A percentile compares a stretch with the other conserved stretches of the same genome.
phyloP scores from a whole-genome alignment of 2,329 filamentous ascomycete genomes.

The Arachnomyces sp. region DNA sequence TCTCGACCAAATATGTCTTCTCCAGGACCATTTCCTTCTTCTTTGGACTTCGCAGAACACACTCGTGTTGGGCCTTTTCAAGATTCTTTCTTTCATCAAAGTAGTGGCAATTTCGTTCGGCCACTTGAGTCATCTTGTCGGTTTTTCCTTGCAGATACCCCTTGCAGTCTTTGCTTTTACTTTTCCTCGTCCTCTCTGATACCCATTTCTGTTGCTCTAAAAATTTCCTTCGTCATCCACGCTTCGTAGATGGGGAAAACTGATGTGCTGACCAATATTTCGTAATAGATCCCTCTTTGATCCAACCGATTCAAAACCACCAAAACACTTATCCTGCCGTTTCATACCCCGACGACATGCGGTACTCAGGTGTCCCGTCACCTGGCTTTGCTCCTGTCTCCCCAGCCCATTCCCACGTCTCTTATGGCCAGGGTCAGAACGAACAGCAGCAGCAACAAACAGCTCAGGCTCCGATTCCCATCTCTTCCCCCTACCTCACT shows the following conservation, averaged over 20 bases:
- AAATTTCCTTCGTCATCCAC: slow-evolving; percentile 5
- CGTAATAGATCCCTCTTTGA: slow-evolving; percentile 48
- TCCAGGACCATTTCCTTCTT: slow-evolving; percentile 16
- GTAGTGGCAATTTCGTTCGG: slow-evolving; percentile 45
- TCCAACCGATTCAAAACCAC: slow-evolving; percentile 40
- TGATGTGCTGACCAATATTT: slow-evolving; percentile 4
- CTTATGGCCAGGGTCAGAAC: slow-evolving; percentile 16
- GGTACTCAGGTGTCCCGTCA: slow-evolving; percentile 21
- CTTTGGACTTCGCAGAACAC: slow-evolving; percentile 19
- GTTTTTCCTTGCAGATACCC: slow-evolving; percentile 29
- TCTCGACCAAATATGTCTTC: no score
- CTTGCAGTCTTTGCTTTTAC: slow-evolving; percentile 9
- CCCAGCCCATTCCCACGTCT: slow-evolving; percentile 28
- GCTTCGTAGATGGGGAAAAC: not conserved
- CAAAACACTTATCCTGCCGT: slow-evolving; percentile 22
- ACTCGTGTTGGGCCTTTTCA: slow-evolving; percentile 9
- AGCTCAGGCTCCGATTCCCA: slow-evolving; percentile 15
- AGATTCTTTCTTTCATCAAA: slow-evolving; percentile 46
- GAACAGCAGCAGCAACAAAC: slow-evolving; percentile 20
- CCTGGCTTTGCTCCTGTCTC: slow-evolving; percentile 26
- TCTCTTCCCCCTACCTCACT: slow-evolving; percentile 57
- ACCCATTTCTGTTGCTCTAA: slow-evolving; percentile 5
- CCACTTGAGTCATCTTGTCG: slow-evolving; percentile 46
- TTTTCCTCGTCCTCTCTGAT: slow-evolving; percentile 14
- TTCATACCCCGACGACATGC: slow-evolving; percentile 27